Evolutionary conservation across 352 stramenopile species (phyloP).

Genomic region (Pythium myriotylum): DNA sequence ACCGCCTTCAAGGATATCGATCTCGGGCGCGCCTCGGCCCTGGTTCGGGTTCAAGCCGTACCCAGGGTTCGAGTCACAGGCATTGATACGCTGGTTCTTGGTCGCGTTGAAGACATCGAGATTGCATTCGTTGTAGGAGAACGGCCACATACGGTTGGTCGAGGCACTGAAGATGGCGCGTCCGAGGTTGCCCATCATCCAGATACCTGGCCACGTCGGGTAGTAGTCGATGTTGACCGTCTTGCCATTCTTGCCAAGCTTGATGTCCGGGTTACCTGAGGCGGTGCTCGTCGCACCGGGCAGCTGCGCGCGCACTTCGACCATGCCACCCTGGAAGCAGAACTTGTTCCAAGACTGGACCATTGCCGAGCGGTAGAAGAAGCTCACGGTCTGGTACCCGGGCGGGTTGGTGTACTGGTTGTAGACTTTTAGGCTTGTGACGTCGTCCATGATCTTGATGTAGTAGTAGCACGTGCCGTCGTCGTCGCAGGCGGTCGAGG

Average conservation of each 20-base stretch:
- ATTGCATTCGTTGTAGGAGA: slow-evolving; percentile 85
- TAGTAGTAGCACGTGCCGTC: slow-evolving; percentile 21
- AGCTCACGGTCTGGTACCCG: slow-evolving; percentile 41
- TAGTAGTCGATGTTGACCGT: not conserved
- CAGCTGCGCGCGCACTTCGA: slow-evolving; percentile 88
- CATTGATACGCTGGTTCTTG: slow-evolving; percentile 81
- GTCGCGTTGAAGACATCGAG: slow-evolving; percentile 50
- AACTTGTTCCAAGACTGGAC: slow-evolving; percentile 95
- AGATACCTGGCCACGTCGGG: slow-evolving; percentile 4
- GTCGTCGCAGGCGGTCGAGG: slow-evolving; percentile 45
- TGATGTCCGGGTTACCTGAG: not conserved
- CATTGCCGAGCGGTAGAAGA: slow-evolving; percentile 74
- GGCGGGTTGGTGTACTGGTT: slow-evolving; percentile 55
- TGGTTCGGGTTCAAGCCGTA: slow-evolving; percentile 72
- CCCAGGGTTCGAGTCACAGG: slow-evolving; percentile 84
- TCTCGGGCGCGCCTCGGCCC: slow-evolving; percentile 82
- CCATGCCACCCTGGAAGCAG: slow-evolving; percentile 92
- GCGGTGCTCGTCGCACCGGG: slow-evolving; percentile 72
- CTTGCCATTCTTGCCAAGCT: not conserved
- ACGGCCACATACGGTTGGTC: slow-evolving; percentile 81
- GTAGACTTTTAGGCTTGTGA: slow-evolving; percentile 43
- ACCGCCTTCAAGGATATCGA: slow-evolving; percentile 92
- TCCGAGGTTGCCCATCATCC: slow-evolving; percentile 5
- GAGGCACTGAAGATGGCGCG: slow-evolving; percentile 5
- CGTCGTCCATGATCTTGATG: slow-evolving; percentile 43